Percentiles rank a stretch among this genome's conserved stretches.
Evolutionary conservation across 768 basidiomycete species (phyloP).

Genomic region (Suillus fuscotomentosus): DNA sequence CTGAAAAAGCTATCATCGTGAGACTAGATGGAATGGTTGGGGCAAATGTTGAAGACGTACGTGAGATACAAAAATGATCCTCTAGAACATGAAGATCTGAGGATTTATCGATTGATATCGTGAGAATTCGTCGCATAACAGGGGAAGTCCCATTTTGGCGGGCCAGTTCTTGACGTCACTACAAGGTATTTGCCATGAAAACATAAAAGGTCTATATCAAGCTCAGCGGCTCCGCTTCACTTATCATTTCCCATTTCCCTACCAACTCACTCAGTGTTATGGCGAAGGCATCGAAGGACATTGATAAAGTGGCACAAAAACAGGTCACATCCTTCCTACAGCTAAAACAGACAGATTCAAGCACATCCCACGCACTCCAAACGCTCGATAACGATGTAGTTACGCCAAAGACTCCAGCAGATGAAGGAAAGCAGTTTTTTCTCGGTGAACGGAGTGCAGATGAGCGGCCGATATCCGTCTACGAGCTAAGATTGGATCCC

Average conservation of each 20-base stretch:
- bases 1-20: constrained; percentile 9
- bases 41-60: constrained; percentile 8
- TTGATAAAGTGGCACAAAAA: neutral
- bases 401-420: constrained; percentile 87
- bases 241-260: neutral
- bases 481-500: constrained; percentile 80
- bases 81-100: neutral
- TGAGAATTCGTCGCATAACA: neutral
- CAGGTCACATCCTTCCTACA: neutral
- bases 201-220: constrained; percentile 2
- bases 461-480: constrained; percentile 74
- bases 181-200: neutral
- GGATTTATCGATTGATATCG: neutral
- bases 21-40: constrained; percentile 19
- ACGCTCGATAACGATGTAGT: constrained; percentile 25
- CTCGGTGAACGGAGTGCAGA: constrained; percentile 49
- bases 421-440: constrained; percentile 91
- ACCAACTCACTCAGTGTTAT: constrained; percentile 10
- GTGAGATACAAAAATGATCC: neutral
- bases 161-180: neutral
- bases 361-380: neutral
- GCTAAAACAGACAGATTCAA: neutral
- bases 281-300: constrained; percentile 6
- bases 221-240: neutral
- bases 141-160: neutral